Evolutionary conservation across 73 alveolate genomes (phyloP).

Genomic region (Diophrys appendiculata): DNA sequence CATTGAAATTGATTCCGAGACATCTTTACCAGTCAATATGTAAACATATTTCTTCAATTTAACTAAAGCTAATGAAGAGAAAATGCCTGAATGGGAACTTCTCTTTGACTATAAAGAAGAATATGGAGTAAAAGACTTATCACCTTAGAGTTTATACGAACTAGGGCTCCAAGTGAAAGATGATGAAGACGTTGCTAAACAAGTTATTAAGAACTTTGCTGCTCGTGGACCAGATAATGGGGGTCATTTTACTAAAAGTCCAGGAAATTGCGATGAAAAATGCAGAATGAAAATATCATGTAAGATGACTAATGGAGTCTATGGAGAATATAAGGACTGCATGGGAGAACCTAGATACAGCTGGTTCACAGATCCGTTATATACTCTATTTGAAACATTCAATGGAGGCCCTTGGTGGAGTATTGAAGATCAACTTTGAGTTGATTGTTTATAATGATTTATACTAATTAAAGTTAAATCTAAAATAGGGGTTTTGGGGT

Average conservation of each 20-base stretch:
- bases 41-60: conserved; percentile 39
- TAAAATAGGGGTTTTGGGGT: no score
- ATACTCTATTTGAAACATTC: no score
- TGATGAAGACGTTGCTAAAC: conserved; percentile 10
- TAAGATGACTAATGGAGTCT: not conserved
- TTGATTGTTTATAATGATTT: no score
- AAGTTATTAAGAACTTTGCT: not conserved
- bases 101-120: conserved; percentile 23
- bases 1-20: conserved; percentile 46
- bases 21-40: conserved; percentile 31
- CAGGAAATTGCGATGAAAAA: conserved; percentile 17
- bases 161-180: not conserved
- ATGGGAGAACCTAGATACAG: conserved; percentile 1
- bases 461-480: no score
- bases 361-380: not conserved
- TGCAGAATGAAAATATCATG: conserved; percentile 32
- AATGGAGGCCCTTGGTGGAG: no score
- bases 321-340: conserved; percentile 7
- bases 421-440: no score
- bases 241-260: not conserved
- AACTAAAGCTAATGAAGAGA: conserved; percentile 36
- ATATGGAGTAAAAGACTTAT: conserved; percentile 21
- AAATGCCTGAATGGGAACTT: conserved; percentile 40
- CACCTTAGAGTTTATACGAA: conserved; percentile 26
- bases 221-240: not conserved